Percentiles rank a stretch among this genome's conserved stretches.
phyloP scores from a whole-genome alignment of 352 stramenopile species.

The Ophiocytium majus region DNA sequence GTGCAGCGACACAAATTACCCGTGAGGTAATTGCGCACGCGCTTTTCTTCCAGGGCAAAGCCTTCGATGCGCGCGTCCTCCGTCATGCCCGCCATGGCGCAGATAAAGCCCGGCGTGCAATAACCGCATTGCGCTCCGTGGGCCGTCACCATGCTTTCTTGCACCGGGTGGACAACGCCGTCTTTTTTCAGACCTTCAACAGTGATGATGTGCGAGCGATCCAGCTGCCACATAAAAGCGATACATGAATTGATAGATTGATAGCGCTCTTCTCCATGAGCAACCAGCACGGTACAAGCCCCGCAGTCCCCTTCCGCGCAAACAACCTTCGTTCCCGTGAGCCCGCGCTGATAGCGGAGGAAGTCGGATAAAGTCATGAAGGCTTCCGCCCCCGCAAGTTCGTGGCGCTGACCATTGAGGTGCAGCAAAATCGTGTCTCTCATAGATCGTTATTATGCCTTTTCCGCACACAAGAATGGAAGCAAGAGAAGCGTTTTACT shows the following conservation, averaged over 20 bases:
- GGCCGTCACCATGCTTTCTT: not conserved
- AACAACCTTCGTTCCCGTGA: conserved; percentile 3
- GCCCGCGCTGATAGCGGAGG: not conserved
- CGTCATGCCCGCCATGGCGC: not conserved
- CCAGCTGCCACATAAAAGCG: not conserved
- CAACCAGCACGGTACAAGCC: not conserved
- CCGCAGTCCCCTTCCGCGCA: conserved; percentile 3
- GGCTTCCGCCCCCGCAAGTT: not conserved
- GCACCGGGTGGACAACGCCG: not conserved
- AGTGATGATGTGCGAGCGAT: conserved; percentile 6
- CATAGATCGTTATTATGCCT: too few species aligned
- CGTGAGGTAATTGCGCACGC: conserved; percentile 8
- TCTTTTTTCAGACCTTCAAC: conserved; percentile 17
- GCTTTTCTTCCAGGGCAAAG: conserved; percentile 6
- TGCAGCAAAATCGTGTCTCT: not conserved
- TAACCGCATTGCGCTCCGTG: not conserved
- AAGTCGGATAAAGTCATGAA: not conserved
- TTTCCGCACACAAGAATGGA: too few species aligned
- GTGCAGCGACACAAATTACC: conserved; percentile 11
- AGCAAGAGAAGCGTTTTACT: too few species aligned
- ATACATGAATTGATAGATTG: conserved; percentile 4
- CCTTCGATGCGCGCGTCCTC: not conserved
- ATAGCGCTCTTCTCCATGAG: not conserved
- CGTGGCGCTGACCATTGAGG: not conserved
- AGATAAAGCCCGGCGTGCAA: conserved; percentile 2